Evolutionary conservation across 2,329 filamentous ascomycete species (phyloP), one percentile per base, ranked within the genome.

Genomic region (Alternaria arborescens): DNA sequence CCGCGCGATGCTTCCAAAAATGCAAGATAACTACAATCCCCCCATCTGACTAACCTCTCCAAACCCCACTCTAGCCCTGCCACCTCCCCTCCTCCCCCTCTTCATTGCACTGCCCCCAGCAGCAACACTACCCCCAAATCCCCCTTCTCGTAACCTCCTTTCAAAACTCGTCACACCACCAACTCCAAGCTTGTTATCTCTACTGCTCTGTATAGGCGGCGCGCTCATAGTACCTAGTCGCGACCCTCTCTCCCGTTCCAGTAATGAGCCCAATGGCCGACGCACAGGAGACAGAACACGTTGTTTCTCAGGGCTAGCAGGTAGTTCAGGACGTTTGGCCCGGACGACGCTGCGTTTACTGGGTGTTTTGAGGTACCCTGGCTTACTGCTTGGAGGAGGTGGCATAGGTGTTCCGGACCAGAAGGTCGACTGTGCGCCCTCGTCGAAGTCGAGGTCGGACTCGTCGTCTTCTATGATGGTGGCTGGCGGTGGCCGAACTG

Each of bases 331-430:
- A 10, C 74, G 66, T 57, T 77, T 79, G 1, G 72, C 69, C 1
- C 78, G 65, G 3, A 72, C 78, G 1, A 79, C 71, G 46, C 67
- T 72, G 24, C 79, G 74, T 58, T 80, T 81, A 42, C 79, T 81
- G 0, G 82, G 82, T 30, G 82, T 83, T 40, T 82, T 80, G 56
- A 84, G 76, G 54, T 84, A 84, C 0, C 79, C 79, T 8, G 74
- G 67, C 56, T 65, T 71, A 18, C 52, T 44, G 14, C 50, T 62
- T 24, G 58, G 28, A 24, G 65, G 53, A 11, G 64, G 62, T 5
- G 65, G 69, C 57, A 69, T 66, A 16, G 69, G 73, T 7, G 71
- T 78, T 24, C 64, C 67, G 10, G 73, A 67, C 72, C 65, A 75
- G 47, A 76, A 75, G 3, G 66, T 65, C 7, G 58, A 61, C 41